A percentile compares a stretch with the other conserved stretches of the same genome.
Evolutionary conservation across 805 yeast species (phyloP).

Genomic region (Cyberlindnera xylosilytica): DNA sequence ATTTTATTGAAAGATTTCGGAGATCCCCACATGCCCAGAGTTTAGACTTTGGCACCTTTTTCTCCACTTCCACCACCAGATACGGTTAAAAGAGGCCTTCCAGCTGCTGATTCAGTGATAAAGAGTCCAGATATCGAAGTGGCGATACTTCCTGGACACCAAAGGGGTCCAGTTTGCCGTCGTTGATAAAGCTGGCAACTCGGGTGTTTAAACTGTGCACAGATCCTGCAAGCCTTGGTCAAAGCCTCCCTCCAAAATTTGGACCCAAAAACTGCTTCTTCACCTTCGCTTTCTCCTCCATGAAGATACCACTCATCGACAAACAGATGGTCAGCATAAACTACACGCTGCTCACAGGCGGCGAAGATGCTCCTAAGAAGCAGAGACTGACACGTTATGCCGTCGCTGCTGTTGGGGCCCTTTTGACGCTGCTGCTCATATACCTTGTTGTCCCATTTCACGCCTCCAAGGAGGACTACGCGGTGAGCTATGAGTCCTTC

Average conservation of each 20-base stretch:
- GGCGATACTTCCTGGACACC: no score
- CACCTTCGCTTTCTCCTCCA: not conserved
- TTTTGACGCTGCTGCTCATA: not conserved
- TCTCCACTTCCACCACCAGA: no score
- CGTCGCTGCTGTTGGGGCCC: not conserved
- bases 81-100: no score
- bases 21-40: not conserved
- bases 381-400: conserved; percentile 1
- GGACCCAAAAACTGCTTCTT: no score
- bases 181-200: no score
- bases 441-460: not conserved
- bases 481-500: not conserved
- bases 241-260: no score
- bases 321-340: conserved; percentile 4
- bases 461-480: not conserved
- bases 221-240: no score
- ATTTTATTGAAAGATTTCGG: not conserved
- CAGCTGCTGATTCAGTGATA: no score
- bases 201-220: no score
- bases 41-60: no score
- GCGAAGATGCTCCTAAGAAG: not conserved
- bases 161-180: no score
- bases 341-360: conserved; percentile 3
- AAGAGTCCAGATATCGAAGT: no score
- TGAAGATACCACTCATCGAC: not conserved